Conservation (phyloP, 2,329 filamentous ascomycete species). For the Phaeoacremonium minimum region DNA sequence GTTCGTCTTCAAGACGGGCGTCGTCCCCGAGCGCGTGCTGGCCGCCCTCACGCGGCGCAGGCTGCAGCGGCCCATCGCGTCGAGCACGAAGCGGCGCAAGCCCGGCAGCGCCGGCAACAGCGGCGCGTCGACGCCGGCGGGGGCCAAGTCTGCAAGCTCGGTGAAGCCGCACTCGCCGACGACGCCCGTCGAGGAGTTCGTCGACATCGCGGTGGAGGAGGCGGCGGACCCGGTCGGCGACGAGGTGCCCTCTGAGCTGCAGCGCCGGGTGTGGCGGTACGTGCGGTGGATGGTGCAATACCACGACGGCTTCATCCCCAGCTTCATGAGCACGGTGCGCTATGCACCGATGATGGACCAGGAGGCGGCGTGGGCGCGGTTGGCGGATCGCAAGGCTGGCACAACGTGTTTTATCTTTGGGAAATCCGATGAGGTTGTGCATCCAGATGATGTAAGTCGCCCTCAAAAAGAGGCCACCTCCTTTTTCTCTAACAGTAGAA, state of each 20-base stretch:
- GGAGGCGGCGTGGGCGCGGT: conserved; percentile 42
- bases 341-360: conserved; percentile 50
- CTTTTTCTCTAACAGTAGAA: too few species aligned
- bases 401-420: conserved; percentile 51
- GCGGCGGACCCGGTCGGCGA: conserved; percentile 22
- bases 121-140: conserved; percentile 13
- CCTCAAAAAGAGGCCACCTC: too few species aligned
- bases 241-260: conserved; percentile 30
- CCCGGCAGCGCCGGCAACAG: neutral
- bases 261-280: conserved; percentile 41
- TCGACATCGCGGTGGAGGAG: conserved; percentile 23
- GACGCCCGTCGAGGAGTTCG: conserved; percentile 13
- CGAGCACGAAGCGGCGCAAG: conserved; percentile 18
- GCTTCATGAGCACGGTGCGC: conserved; percentile 55
- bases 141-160: too few species aligned
- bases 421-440: conserved; percentile 45
- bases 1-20: conserved; percentile 49
- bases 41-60: conserved; percentile 41
- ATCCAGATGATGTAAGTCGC: too few species aligned
- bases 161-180: conserved; percentile 4
- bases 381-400: conserved; percentile 31
- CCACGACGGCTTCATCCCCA: conserved; percentile 54
- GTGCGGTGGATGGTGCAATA: conserved; percentile 55
- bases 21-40: conserved; percentile 49
- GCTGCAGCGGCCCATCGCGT: conserved; percentile 46